phyloP scores from a whole-genome alignment of 305 asterid genomes.

The Solanum aculeatissimum region DNA sequence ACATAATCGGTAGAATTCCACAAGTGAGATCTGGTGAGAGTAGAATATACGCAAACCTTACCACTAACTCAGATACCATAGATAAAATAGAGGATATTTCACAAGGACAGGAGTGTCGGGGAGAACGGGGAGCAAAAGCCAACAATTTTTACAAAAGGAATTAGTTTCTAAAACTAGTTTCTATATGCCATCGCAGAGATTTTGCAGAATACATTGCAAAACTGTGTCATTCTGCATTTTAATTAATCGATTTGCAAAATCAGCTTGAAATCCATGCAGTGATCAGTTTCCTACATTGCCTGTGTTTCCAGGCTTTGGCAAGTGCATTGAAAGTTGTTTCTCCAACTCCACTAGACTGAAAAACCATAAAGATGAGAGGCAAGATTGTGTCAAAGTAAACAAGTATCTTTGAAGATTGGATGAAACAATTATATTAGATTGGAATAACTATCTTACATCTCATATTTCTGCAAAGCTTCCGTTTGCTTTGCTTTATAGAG shows the following conservation, averaged over 20 bases:
- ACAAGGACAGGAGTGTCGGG: background rate
- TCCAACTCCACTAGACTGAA: slow-evolving; percentile 66
- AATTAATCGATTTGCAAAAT: background rate
- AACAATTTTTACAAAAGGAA: background rate
- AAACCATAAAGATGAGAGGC: background rate
- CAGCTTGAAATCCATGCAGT: background rate
- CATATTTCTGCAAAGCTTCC: slow-evolving; percentile 71
- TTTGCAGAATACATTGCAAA: background rate
- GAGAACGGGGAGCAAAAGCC: background rate
- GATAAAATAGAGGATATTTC: background rate
- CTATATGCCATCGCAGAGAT: background rate
- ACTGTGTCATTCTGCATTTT: background rate
- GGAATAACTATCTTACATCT: slow-evolving; percentile 40
- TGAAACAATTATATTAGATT: background rate
- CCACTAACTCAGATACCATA: no score
- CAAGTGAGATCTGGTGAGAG: no score
- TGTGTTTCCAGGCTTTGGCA: slow-evolving; percentile 29
- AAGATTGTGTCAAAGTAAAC: background rate
- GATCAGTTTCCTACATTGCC: background rate
- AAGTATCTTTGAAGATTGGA: background rate
- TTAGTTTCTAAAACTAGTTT: background rate
- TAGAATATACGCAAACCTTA: no score
- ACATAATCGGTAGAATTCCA: no score
- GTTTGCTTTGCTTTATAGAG: slow-evolving; percentile 57
- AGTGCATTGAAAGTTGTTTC: slow-evolving; percentile 59